phyloP scores from a whole-genome alignment of 345 rosid species.

The Eutrema yunnanense region DNA sequence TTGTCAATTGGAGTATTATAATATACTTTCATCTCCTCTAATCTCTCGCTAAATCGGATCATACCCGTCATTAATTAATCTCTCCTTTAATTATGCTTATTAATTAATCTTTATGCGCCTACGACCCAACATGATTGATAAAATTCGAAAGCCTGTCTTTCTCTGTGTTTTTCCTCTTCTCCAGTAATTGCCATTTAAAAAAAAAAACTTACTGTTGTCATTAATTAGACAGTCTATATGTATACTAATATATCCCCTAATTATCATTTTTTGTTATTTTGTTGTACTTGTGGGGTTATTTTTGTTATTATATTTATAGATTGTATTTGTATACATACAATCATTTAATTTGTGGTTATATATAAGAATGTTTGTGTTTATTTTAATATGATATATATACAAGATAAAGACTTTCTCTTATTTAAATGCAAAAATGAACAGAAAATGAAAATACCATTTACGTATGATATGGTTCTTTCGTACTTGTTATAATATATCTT shows the following conservation, averaged over 20 bases:
- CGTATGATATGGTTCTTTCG: background rate
- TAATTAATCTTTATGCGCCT: background rate
- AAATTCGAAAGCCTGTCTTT: background rate
- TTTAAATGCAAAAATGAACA: background rate
- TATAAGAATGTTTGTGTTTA: background rate
- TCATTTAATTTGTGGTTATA: background rate
- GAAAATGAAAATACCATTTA: background rate
- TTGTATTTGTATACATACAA: background rate
- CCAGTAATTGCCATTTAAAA: too few relatives aligned
- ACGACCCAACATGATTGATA: background rate
- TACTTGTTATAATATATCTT: too few relatives aligned
- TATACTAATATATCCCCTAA: background rate
- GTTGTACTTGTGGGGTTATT: background rate
- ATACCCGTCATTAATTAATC: background rate
- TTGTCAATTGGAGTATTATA: background rate
- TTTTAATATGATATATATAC: background rate
- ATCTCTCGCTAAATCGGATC: conserved; percentile 11
- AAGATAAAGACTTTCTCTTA: background rate
- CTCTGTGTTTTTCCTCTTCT: background rate
- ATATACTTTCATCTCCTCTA: background rate
- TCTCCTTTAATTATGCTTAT: background rate
- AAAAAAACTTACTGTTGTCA: background rate
- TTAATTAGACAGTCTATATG: background rate
- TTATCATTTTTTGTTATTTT: background rate
- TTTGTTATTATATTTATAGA: background rate